Percentiles rank a stretch among this genome's conserved stretches.
Evolutionary conservation across 2,329 filamentous ascomycete genomes (phyloP).

Genomic region (Drechslerella dactyloides): DNA sequence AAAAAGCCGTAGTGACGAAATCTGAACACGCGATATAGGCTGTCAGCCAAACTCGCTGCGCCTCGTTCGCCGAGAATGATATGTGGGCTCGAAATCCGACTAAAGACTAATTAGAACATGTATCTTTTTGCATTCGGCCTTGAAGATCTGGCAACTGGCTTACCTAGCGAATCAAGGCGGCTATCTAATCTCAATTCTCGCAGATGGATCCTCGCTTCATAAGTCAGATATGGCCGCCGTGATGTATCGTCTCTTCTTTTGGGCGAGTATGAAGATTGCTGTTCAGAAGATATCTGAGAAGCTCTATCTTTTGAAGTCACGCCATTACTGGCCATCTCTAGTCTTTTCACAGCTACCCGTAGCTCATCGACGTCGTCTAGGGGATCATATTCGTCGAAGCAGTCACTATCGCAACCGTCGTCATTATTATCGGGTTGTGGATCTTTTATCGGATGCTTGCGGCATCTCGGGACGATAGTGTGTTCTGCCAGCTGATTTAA

Average conservation of each 20-base stretch:
- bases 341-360: slow-evolving; percentile 11
- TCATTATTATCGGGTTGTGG: not conserved
- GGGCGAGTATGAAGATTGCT: slow-evolving; percentile 15
- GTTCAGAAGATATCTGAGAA: not conserved
- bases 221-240: slow-evolving; percentile 31
- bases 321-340: not conserved
- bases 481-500: not conserved
- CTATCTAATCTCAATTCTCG: slow-evolving; percentile 6
- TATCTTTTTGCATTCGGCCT: too few species aligned
- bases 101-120: slow-evolving; percentile 19
- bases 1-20: slow-evolving; percentile 12
- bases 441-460: not conserved
- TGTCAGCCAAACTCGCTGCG: slow-evolving; percentile 25
- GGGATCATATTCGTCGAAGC: slow-evolving; percentile 54
- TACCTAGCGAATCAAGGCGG: slow-evolving; percentile 14
- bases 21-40: slow-evolving; percentile 15
- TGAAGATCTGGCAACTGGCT: too few species aligned
- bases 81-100: slow-evolving; percentile 15
- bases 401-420: slow-evolving; percentile 33
- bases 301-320: not conserved
- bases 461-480: slow-evolving; percentile 1
- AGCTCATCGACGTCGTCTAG: slow-evolving; percentile 49
- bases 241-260: slow-evolving; percentile 6
- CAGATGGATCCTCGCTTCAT: slow-evolving; percentile 16
- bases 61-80: slow-evolving; percentile 28